Evolutionary conservation across 75 land plant genomes (phyloP).

Genomic region (Picea sitchensis): DNA sequence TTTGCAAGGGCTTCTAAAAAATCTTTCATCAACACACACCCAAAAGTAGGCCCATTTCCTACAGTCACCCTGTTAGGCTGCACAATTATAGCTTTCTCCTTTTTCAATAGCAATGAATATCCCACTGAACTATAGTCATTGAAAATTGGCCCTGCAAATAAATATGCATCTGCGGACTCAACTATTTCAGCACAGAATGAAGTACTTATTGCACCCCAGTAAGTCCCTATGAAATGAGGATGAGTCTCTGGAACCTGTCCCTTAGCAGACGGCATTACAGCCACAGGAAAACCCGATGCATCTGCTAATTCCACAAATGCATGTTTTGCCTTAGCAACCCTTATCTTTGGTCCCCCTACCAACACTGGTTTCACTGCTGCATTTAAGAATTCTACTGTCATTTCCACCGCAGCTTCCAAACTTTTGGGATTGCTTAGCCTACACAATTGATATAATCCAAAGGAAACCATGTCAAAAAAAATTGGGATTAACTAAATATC

Average conservation of each 20-base stretch:
- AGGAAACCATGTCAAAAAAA: neutral
- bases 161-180: conserved; percentile 56
- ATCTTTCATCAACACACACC: conserved; percentile 54
- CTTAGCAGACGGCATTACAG: conserved; percentile 53
- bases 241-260: conserved; percentile 33
- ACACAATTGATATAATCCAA: neutral
- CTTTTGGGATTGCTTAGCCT: conserved; percentile 30
- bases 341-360: conserved; percentile 47
- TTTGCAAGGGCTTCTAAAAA: conserved; percentile 53
- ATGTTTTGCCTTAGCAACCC: conserved; percentile 32
- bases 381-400: conserved; percentile 36
- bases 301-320: conserved; percentile 36
- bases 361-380: conserved; percentile 42
- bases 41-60: conserved; percentile 28
- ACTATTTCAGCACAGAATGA: conserved; percentile 43
- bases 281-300: conserved; percentile 42
- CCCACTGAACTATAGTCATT: conserved; percentile 62
- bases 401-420: conserved; percentile 45
- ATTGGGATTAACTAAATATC: neutral
- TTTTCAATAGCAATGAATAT: conserved; percentile 41
- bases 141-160: conserved; percentile 54
- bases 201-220: conserved; percentile 53
- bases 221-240: conserved; percentile 50
- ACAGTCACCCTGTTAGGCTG: conserved; percentile 37
- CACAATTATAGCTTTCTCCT: conserved; percentile 33